Conservation (phyloP, 148 eudicot genomes). For the Rhododendron ferrugineum region DNA sequence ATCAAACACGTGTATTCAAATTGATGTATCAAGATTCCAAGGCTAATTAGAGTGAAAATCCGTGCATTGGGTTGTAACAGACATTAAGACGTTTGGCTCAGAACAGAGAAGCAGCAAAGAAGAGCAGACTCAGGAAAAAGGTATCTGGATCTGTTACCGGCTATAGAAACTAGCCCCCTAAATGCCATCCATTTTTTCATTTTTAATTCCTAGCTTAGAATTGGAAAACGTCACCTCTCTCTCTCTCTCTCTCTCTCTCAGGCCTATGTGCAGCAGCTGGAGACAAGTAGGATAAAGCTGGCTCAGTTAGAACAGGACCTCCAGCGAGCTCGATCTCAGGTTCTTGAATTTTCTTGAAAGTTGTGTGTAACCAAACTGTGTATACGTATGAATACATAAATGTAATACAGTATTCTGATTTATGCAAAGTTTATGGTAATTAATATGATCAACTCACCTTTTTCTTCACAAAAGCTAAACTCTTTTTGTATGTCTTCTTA, state of each 20-base stretch:
- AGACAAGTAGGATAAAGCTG: constrained; percentile 81
- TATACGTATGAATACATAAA: background rate
- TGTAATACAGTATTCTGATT: background rate
- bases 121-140: constrained; percentile 93
- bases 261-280: constrained; percentile 96
- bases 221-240: background rate
- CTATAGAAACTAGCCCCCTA: background rate
- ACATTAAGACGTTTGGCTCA: constrained; percentile 95
- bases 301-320: constrained; percentile 86
- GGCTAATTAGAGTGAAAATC: background rate
- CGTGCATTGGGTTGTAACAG: constrained; percentile 26
- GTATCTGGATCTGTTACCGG: constrained; percentile 15
- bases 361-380: background rate
- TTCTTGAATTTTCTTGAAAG: constrained; percentile 9
- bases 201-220: background rate
- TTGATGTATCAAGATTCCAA: background rate
- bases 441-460: too few species aligned
- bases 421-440: background rate
- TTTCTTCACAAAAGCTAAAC: too few species aligned
- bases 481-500: background rate
- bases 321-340: constrained; percentile 89
- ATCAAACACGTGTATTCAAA: background rate
- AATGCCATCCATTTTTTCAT: background rate
- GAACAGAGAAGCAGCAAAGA: constrained; percentile 97
- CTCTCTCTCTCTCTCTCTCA: constrained; percentile 14